Conservation (phyloP, 176 grass and related monocot genomes). For the Musa schizocarpa region DNA sequence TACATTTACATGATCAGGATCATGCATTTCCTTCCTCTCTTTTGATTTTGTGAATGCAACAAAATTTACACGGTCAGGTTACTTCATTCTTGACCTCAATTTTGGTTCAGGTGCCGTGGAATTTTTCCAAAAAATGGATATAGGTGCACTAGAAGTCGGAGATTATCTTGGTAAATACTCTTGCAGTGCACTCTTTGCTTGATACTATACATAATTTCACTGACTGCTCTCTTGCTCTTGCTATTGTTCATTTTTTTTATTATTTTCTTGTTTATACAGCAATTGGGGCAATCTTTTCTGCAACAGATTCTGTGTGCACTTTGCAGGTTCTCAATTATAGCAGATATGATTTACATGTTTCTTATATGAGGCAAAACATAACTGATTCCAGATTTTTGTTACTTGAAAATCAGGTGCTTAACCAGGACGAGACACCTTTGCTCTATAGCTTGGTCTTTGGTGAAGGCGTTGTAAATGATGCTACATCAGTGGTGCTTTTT, state of each 20-base stretch:
- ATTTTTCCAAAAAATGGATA: slow-evolving; percentile 54
- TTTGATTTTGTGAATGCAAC: background rate
- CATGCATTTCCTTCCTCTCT: background rate
- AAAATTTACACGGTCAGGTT: background rate
- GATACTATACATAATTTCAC: background rate
- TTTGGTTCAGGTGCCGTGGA: slow-evolving; percentile 48
- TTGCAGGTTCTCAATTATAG: slow-evolving; percentile 39
- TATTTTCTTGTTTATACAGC: slow-evolving; percentile 44
- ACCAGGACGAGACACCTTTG: slow-evolving; percentile 85
- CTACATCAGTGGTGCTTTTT: slow-evolving; percentile 90
- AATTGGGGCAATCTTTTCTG: slow-evolving; percentile 91
- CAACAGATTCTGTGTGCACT: slow-evolving; percentile 94
- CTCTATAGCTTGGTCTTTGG: slow-evolving; percentile 95
- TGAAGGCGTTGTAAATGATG: slow-evolving; percentile 96
- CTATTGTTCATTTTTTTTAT: background rate
- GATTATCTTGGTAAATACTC: slow-evolving; percentile 61
- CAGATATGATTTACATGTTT: background rate
- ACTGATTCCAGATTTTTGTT: background rate
- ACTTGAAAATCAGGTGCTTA: slow-evolving; percentile 48
- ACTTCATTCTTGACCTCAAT: background rate
- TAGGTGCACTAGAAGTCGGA: slow-evolving; percentile 62
- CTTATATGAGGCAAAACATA: background rate
- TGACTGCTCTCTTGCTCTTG: background rate
- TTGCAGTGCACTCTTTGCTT: background rate
- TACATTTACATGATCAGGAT: background rate